Conservation (phyloP, 1,139 yeast genomes). For the Scheffersomyces segobiensis region DNA sequence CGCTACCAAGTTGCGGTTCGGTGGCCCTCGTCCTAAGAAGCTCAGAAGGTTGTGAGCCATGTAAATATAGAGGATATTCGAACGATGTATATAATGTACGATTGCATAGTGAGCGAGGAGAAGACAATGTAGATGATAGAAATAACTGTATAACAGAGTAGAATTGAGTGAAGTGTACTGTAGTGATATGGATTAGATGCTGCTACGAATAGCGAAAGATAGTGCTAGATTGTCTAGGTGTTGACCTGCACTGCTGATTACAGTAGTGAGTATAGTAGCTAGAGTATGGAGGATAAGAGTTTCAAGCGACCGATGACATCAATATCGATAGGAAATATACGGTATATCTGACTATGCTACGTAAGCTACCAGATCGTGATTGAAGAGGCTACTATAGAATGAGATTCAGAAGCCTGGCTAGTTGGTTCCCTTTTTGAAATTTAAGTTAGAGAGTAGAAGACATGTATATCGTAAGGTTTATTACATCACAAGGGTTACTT, state of each 20-base stretch:
- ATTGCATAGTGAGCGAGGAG: conserved; percentile 1
- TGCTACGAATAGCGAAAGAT: too few species aligned
- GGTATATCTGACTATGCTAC: too few species aligned
- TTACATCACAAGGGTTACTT: too few species aligned
- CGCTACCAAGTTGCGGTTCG: conserved; percentile 79
- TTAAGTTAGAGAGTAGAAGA: background rate
- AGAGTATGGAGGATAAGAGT: too few species aligned
- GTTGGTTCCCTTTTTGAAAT: too few species aligned
- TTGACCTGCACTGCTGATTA: too few species aligned
- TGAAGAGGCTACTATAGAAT: background rate
- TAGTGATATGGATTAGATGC: too few species aligned
- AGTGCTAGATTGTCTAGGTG: too few species aligned
- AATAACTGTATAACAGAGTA: background rate
- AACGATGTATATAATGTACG: conserved; percentile 2
- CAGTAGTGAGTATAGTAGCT: too few species aligned
- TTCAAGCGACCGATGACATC: too few species aligned
- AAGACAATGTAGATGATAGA: background rate
- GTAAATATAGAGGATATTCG: conserved; percentile 10
- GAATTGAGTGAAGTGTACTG: background rate
- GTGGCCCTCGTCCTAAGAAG: conserved; percentile 88
- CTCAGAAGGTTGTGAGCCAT: conserved; percentile 66
- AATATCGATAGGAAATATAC: too few species aligned
- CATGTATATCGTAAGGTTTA: background rate
- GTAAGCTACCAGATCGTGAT: background rate
- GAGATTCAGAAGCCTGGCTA: background rate